These are phyloP conservation scores for Marvania coccoides DNA, from an alignment of 139 green algal genomes.

Conservation along the genomic window DNA sequence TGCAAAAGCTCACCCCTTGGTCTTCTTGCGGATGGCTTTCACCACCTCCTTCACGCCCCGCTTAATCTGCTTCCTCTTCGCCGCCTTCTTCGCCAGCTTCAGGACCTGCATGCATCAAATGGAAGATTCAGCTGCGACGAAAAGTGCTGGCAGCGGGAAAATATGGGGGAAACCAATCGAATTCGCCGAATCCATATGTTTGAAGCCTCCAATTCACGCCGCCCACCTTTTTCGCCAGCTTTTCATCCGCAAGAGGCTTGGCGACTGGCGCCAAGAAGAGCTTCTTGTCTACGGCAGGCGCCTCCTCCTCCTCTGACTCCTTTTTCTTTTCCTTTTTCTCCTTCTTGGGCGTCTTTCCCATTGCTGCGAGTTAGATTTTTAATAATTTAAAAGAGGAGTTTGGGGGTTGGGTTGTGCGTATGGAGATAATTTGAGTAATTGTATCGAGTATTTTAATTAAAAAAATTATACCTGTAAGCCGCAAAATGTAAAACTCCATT, in stretches of 20 bases:
- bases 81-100: conserved; percentile 87
- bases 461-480: too few relatives aligned
- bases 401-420: too few relatives aligned
- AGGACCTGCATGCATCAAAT: conserved; percentile 39
- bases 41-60: conserved; percentile 98
- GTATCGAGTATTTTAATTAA: too few relatives aligned
- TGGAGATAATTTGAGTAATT: too few relatives aligned
- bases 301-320: neutral
- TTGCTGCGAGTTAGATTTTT: neutral
- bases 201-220: too few relatives aligned
- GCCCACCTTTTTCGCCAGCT: conserved; percentile 83
- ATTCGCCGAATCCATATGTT: neutral
- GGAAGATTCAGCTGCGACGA: conserved; percentile 16
- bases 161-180: neutral
- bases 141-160: neutral
- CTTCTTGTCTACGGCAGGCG: neutral
- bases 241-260: conserved; percentile 87
- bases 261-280: conserved; percentile 61
- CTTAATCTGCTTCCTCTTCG: conserved; percentile 93
- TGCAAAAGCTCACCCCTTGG: conserved; percentile 73
- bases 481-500: too few relatives aligned
- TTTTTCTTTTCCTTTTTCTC: conserved; percentile 17
- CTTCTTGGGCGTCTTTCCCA: conserved; percentile 30
- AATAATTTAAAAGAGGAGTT: neutral
- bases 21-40: conserved; percentile 90